These are phyloP conservation scores for Cyclocybe aegerita DNA, from an alignment of 768 basidiomycete species.

Conservation along the genomic window DNA sequence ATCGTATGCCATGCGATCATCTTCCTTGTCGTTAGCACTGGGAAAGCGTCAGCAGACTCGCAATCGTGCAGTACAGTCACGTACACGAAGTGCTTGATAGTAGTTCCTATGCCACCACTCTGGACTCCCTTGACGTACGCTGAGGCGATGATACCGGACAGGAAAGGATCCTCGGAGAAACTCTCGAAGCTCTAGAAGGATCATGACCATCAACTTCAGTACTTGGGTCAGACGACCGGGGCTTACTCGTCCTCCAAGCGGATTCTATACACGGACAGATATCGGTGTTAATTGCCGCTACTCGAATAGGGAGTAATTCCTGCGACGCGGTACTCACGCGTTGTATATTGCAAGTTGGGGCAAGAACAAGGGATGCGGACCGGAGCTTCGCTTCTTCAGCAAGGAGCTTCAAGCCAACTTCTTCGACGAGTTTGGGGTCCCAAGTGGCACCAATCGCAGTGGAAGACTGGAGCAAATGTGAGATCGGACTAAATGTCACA, in stretches of 20 bases:
- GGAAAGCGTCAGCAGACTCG: background rate
- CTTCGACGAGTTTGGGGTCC: constrained; percentile 62
- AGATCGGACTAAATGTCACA: background rate
- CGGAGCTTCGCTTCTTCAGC: constrained; percentile 72
- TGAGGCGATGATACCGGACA: constrained; percentile 70
- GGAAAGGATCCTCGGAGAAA: constrained; percentile 76
- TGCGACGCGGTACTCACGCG: constrained; percentile 40
- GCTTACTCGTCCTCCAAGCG: constrained; percentile 66
- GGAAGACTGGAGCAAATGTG: constrained; percentile 40
- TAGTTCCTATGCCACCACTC: constrained; percentile 68
- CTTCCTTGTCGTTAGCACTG: constrained; percentile 81
- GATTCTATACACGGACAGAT: constrained; percentile 41
- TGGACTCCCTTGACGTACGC: constrained; percentile 80
- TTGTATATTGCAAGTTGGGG: constrained; percentile 85
- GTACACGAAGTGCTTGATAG: constrained; percentile 85
- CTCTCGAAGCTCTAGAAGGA: constrained; percentile 63
- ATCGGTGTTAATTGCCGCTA: background rate
- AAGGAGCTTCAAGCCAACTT: constrained; percentile 62
- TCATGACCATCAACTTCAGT: background rate
- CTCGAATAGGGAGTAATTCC: background rate
- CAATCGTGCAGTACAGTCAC: constrained; percentile 7
- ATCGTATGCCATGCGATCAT: constrained; percentile 71
- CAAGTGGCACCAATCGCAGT: constrained; percentile 78
- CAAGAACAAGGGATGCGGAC: constrained; percentile 68
- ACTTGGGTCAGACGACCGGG: background rate